These are phyloP conservation scores for Plantago elongata DNA, from an alignment of 257 asterid species.

Conservation along the genomic window DNA sequence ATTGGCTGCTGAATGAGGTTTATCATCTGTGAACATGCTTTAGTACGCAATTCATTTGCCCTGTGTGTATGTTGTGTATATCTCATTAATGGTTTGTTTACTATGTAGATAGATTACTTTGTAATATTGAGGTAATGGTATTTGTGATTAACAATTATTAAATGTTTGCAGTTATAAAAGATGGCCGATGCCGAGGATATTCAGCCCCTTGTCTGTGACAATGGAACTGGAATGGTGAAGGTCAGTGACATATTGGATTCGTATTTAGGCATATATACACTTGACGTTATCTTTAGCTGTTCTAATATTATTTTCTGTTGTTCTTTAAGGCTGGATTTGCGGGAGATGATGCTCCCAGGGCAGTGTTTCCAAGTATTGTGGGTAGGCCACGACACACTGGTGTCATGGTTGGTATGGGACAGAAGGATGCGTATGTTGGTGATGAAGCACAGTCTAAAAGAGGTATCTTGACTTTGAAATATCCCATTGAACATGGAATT, in stretches of 20 bases:
- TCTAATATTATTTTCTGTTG: background rate
- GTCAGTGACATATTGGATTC: background rate
- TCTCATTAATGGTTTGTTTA: no score
- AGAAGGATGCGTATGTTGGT: constrained; percentile 8
- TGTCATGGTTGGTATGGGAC: constrained; percentile 8
- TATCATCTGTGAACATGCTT: no score
- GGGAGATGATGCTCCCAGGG: constrained; percentile 8
- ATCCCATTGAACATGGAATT: no score
- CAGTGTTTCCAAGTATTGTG: constrained; percentile 7
- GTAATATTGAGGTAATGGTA: background rate
- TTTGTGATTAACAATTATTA: background rate
- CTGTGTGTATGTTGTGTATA: no score
- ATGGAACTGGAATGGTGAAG: constrained; percentile 9
- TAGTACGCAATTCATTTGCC: no score
- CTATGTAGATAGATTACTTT: no score
- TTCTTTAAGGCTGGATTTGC: constrained; percentile 1
- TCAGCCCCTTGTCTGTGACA: constrained; percentile 6
- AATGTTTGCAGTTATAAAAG: background rate
- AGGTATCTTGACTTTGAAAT: constrained; percentile 1
- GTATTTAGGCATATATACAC: background rate
- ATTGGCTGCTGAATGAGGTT: no score
- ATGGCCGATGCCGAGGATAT: constrained; percentile 6
- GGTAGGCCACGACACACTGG: constrained; percentile 8
- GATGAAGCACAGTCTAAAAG: constrained; percentile 6
- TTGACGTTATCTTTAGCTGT: background rate